Evolutionary conservation across 768 basidiomycete species (phyloP), one percentile per base, ranked within the genome.

Genomic region (Leccinellum rugosiceps): DNA sequence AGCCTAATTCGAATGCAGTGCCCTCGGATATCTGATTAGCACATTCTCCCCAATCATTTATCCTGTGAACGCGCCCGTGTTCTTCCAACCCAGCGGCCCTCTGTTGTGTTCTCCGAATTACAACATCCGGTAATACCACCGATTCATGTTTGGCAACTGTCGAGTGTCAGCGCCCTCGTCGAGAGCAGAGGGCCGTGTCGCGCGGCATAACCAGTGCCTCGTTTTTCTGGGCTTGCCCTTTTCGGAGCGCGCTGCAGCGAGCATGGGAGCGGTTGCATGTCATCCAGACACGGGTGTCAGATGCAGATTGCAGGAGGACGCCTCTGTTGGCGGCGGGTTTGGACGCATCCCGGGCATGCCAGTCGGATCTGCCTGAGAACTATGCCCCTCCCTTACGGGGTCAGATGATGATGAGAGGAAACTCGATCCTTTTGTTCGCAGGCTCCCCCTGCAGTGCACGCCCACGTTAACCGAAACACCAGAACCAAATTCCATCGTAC

Each of bases 1-100:
- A 73, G 72, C 64, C 68, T 71, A 73, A 73, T 68, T 73, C 21
- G 60, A 70, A 71, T 68, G 70, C 70, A 63, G 72, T 71, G 70
- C 72, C 59, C 69, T 73, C 69, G 67, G 72, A 73, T 65, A 69
- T 73, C 69, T 71, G 69, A 73, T 71, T 63, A 67, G 49, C 69
- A 63, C 63, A 58, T 52, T 19, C 47, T 14, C 58, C 50, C 48
- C 63, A 68, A 70, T 65, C 66, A 68, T 58, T 53, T 14, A 23
- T 52, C 56, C 61, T 71, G 62, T 68, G 69, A 58, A 54, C 58
- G 48, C 59, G 56, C 58, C 34, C 35, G 45, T 7, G 4, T 9
- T 17, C 53, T 65, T 68, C 26, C 14, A 68, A 71, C 68, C 60
- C 69, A 72, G 68, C 68, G 68, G 66, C 56, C 50, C 10, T 57